These are phyloP conservation scores for Plantago major DNA, from an alignment of 257 asterid species.

Conservation along the genomic window DNA sequence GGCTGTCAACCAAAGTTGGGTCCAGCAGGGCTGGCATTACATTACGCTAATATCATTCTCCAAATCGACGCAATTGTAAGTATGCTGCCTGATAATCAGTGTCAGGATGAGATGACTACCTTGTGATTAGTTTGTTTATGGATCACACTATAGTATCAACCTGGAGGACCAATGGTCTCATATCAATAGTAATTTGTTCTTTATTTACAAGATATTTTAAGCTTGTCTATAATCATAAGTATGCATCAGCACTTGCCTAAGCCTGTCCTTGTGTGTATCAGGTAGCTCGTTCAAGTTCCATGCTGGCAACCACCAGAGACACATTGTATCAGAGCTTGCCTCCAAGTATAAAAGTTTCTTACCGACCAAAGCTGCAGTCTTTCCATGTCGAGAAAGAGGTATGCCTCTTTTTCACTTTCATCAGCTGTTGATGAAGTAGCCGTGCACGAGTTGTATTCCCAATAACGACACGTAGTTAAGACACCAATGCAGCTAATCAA, in stretches of 20 bases:
- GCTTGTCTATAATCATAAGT: no score
- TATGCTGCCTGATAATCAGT: background rate
- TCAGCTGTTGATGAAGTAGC: background rate
- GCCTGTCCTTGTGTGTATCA: slow-evolving; percentile 23
- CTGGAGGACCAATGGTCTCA: background rate
- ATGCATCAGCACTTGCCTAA: slow-evolving; percentile 15
- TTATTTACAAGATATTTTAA: no score
- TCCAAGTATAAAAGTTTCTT: slow-evolving; percentile 52
- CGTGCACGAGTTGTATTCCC: background rate
- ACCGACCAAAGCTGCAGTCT: slow-evolving; percentile 50
- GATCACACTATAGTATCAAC: background rate
- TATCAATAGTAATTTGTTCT: background rate
- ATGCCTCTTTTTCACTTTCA: slow-evolving; percentile 15
- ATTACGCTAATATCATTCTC: slow-evolving; percentile 77
- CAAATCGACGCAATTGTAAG: slow-evolving; percentile 75
- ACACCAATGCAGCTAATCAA: background rate
- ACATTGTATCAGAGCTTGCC: slow-evolving; percentile 66
- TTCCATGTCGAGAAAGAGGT: slow-evolving; percentile 66
- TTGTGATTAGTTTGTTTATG: no score
- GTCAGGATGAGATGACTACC: background rate
- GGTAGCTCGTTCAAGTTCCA: slow-evolving; percentile 60
- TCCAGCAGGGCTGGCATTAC: slow-evolving; percentile 70
- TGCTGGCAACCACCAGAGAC: slow-evolving; percentile 46
- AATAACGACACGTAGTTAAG: background rate
- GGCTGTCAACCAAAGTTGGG: slow-evolving; percentile 49